Evolutionary conservation across 495 filamentous ascomycete genomes (phyloP), one percentile per base, ranked within the genome.

Genomic region (Tuber brumale): DNA sequence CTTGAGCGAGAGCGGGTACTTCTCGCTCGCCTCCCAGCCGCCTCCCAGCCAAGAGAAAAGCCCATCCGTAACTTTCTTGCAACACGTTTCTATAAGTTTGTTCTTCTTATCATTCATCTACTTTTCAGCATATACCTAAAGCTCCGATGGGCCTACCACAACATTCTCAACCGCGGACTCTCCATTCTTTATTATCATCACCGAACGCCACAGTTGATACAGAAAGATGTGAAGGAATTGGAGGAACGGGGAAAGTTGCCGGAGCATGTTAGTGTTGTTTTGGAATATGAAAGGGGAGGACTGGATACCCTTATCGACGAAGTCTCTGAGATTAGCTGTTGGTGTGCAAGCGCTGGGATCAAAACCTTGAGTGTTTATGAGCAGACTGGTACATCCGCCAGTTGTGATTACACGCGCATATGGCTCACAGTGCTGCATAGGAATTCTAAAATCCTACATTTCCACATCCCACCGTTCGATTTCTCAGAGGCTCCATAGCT

Each of bases 131-230:
- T 97, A 79, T 94, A 95, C 81, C 89, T 97, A 70, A 93, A 93
- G 45, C 84, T 94, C 70, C 89, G 94, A 48, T 90, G 91, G 81
- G 88, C 89, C 48, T 96, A 92, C 82, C 92, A 94, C 84, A 89
- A 89, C 39, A 86, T 95, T 48, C 85, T 89, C 70, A 90, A 94
- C 82, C 90, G 90, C 42, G 84, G 94, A 73, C 87, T 94, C 78
- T 91, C 93, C 18, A 86, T 98, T 76, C 87, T 94, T 39, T 92
- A 94, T 81, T 92, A 99, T 85, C 96, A 98, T 84, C 94, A 98
- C 84, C 90, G 92, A 69, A 95, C 94, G 1, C 95, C 95, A 27
- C 93, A 97, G 85, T 87, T 97, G 75, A 96, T 99, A 78, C 88
- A 89, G 79, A 89, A 91, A 76, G 95, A 99, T 86, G 92, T 97